These are phyloP conservation scores for Starmera quercuum DNA, from an alignment of 805 yeast species.

Conservation along the genomic window DNA sequence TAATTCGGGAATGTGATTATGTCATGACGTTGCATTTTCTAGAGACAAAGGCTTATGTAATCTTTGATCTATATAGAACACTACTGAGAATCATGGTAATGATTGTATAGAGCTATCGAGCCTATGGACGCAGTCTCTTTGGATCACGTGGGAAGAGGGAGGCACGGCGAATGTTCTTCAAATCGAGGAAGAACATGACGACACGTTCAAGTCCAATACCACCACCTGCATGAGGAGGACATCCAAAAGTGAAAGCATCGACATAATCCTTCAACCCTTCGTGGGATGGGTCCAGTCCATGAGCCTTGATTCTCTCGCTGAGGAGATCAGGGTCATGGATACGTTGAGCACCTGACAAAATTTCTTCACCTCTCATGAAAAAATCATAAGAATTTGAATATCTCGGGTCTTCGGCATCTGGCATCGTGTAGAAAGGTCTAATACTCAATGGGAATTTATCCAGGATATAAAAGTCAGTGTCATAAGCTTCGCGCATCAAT, in stretches of 20 bases:
- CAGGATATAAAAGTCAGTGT: slow-evolving; percentile 95
- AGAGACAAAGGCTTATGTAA: too few relatives aligned
- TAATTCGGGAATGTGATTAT: too few relatives aligned
- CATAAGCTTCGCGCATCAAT: slow-evolving; percentile 85
- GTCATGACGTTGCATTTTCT: too few relatives aligned
- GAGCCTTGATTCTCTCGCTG: slow-evolving; percentile 71
- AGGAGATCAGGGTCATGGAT: slow-evolving; percentile 87
- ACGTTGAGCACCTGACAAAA: slow-evolving; percentile 99
- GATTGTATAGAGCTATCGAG: background rate
- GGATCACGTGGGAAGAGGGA: slow-evolving; percentile 99
- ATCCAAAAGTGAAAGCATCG: slow-evolving; percentile 89
- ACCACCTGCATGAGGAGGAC: slow-evolving; percentile 99
- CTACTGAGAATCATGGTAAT: background rate
- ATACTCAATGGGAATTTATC: slow-evolving; percentile 97
- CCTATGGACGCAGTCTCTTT: slow-evolving; percentile 76
- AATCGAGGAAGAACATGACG: slow-evolving; percentile 93
- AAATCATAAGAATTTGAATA: slow-evolving; percentile 98
- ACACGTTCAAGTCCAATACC: slow-evolving; percentile 99
- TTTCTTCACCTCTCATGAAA: slow-evolving; percentile 99
- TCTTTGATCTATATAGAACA: too few relatives aligned
- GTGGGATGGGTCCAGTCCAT: slow-evolving; percentile 70
- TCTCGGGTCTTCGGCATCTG: slow-evolving; percentile 84
- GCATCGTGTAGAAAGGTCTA: slow-evolving; percentile 99
- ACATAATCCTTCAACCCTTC: slow-evolving; percentile 88
- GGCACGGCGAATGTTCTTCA: slow-evolving; percentile 98